Evolutionary conservation across 2,329 filamentous ascomycete species (phyloP), one percentile per base, ranked within the genome.

Genomic region (Scytalidium lignicola): DNA sequence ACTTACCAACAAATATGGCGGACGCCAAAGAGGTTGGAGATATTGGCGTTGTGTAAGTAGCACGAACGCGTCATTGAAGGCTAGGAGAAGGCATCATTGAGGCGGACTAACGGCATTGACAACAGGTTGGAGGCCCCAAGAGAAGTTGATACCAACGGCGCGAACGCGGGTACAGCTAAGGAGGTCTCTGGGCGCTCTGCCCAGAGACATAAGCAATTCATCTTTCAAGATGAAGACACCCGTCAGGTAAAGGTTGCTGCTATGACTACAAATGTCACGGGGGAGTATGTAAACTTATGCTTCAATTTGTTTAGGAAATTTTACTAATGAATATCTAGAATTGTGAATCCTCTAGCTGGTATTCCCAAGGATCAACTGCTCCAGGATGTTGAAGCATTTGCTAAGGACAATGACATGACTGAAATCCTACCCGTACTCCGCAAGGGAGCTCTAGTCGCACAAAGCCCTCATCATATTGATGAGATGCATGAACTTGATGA

Each of bases 371-470:
- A 68, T 44, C 65, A 69, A 58, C 72, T 82, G 7, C 66, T 82
- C 47, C 62, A 64, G 44, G 70, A 81, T 49, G 82, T 82, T 42
- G 72, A 81, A 46, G 70, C 70, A 9, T 88, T 86, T 58, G 83
- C 81, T 28, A 68, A 70, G 7, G 67, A 74, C 41, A 78, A 85
- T 55, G 74, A 74, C 21, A 70, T 90, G 28, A 64, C 69, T 4
- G 77, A 59, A 7, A 44, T 57, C 41, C 44, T 48, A 10, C 47
- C 49, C 2, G 41, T 44, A 18, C 47, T 59, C 19, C 49, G 52
- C 28, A 57, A 57, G 41, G 57, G 57, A 65, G 74, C 50, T 51
- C 55, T 73, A 69, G 54, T 74, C 70, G 60, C 67, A 70, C 55
- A 70, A 62, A 51, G 47, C 19, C 56, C 57, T 6, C 47, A 52